Percentiles rank a stretch among this genome's conserved stretches.
phyloP scores from a whole-genome alignment of 208 protist genomes.

The Wallacemonas sp. region DNA sequence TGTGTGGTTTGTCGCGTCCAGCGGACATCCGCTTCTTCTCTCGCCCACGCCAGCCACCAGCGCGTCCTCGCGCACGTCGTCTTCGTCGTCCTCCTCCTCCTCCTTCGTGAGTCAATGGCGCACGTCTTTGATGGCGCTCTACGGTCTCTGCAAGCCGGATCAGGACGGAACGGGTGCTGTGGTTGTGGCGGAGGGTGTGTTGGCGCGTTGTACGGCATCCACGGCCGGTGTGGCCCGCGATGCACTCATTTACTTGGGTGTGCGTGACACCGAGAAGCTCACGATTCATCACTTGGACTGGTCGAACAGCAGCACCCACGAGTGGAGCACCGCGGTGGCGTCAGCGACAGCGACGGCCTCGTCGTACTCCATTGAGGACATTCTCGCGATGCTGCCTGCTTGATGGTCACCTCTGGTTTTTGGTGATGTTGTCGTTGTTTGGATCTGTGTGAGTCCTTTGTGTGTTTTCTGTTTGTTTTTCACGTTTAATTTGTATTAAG shows the following conservation, averaged over 20 bases:
- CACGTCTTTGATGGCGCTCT: slow-evolving; percentile 20
- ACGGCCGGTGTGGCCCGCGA: slow-evolving; percentile 56
- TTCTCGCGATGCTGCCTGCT: slow-evolving; percentile 11
- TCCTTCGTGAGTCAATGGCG: slow-evolving; percentile 9
- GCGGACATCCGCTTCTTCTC: slow-evolving; percentile 35
- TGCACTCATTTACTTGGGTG: slow-evolving; percentile 56
- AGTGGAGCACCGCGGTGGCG: background rate
- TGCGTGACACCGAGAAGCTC: slow-evolving; percentile 15
- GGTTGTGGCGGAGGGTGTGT: slow-evolving; percentile 38
- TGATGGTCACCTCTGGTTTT: too few species aligned
- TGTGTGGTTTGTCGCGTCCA: slow-evolving; percentile 57
- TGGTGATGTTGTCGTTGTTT: too few species aligned
- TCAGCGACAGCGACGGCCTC: background rate
- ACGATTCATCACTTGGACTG: background rate
- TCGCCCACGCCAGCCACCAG: background rate
- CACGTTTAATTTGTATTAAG: too few species aligned
- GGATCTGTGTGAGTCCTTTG: too few species aligned
- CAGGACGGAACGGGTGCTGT: background rate
- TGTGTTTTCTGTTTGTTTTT: too few species aligned
- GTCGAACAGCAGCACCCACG: background rate
- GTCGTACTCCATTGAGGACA: slow-evolving; percentile 10
- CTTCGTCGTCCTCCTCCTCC: background rate
- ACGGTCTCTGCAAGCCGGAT: slow-evolving; percentile 23
- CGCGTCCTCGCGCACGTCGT: too few species aligned
- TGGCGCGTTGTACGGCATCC: slow-evolving; percentile 38